These are phyloP conservation scores for Tuber melanosporum DNA, from an alignment of 495 filamentous ascomycete genomes.

Conservation along the genomic window DNA sequence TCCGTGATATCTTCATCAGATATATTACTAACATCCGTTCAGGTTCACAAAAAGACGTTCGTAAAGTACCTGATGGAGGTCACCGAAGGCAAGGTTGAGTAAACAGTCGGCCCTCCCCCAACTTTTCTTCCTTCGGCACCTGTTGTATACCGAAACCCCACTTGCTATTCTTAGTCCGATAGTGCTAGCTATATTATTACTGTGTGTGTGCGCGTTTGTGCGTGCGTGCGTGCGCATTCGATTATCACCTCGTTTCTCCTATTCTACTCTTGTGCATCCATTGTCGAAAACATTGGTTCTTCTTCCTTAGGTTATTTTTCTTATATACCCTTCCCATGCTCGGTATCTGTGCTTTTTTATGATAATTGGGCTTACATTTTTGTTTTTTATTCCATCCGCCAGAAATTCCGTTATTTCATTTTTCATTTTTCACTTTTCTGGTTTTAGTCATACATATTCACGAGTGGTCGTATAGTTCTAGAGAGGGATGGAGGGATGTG, in stretches of 20 bases:
- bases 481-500: background rate
- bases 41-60: slow-evolving; percentile 92
- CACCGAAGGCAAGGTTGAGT: slow-evolving; percentile 29
- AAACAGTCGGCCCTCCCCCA: background rate
- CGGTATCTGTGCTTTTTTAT: background rate
- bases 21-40: slow-evolving; percentile 36
- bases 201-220: background rate
- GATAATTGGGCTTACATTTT: background rate
- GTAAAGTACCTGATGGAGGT: slow-evolving; percentile 73
- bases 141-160: background rate
- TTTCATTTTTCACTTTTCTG: background rate
- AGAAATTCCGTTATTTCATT: background rate
- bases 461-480: background rate
- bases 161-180: background rate
- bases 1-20: background rate
- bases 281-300: background rate
- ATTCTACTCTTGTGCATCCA: slow-evolving; percentile 25
- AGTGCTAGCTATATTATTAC: background rate
- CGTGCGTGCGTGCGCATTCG: background rate
- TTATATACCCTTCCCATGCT: slow-evolving; percentile 5
- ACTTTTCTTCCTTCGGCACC: background rate
- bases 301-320: background rate
- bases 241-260: slow-evolving; percentile 35
- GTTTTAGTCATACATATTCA: background rate
- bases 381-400: background rate